Evolutionary conservation across 805 yeast species (phyloP).

Genomic region (Lachancea dasiensis): DNA sequence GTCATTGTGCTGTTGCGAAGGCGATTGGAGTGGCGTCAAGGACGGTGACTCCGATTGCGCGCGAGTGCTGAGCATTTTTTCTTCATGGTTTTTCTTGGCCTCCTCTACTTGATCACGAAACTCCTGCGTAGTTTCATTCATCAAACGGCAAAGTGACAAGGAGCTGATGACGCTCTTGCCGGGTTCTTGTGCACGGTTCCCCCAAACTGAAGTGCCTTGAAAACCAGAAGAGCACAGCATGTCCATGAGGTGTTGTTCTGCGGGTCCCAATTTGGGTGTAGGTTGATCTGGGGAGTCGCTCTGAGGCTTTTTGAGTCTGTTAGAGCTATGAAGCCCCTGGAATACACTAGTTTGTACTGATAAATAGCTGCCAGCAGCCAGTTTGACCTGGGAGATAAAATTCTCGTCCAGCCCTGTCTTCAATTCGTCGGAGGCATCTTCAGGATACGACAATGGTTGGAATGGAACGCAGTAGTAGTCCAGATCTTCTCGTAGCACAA

Average conservation of each 20-base stretch:
- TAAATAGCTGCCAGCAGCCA: slow-evolving; percentile 65
- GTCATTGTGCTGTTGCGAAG: slow-evolving; percentile 15
- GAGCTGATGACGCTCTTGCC: slow-evolving; percentile 83
- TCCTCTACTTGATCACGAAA: slow-evolving; percentile 24
- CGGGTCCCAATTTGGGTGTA: slow-evolving; percentile 55
- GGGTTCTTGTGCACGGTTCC: slow-evolving; percentile 82
- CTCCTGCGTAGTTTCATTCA: slow-evolving; percentile 37
- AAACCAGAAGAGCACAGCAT: slow-evolving; percentile 94
- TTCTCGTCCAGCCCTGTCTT: slow-evolving; percentile 30
- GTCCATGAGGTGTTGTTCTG: slow-evolving; percentile 90
- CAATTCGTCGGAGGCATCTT: slow-evolving; percentile 45
- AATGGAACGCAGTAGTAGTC: slow-evolving; percentile 85
- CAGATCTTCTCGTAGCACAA: slow-evolving; percentile 87
- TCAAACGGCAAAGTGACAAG: slow-evolving; percentile 37
- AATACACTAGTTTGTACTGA: slow-evolving; percentile 57
- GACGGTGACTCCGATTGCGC: slow-evolving; percentile 5
- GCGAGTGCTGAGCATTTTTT: slow-evolving; percentile 11
- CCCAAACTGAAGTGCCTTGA: slow-evolving; percentile 65
- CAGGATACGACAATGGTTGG: slow-evolving; percentile 37
- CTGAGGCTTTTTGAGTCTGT: slow-evolving; percentile 26
- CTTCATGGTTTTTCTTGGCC: slow-evolving; percentile 23
- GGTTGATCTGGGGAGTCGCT: not conserved
- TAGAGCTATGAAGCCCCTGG: slow-evolving; percentile 53
- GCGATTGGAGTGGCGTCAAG: slow-evolving; percentile 9
- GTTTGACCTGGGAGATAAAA: slow-evolving; percentile 62